phyloP scores from a whole-genome alignment of 371 early-diverging fungal genomes.

The Capillidium heterosporum region DNA sequence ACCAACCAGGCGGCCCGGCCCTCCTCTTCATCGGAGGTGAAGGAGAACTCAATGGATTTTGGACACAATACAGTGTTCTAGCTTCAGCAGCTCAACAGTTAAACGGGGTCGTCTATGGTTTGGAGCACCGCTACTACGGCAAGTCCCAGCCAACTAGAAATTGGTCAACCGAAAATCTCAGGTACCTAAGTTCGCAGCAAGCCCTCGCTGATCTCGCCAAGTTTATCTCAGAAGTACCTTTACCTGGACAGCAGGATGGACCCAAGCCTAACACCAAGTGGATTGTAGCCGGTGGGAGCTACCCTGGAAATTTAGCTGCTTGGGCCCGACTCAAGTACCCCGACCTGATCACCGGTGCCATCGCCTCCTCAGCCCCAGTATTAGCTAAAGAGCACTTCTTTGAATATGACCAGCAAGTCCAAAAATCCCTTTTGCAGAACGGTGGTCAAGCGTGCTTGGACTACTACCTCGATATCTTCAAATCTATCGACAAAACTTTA shows the following conservation, averaged over 20 bases:
- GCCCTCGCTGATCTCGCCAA: constrained; percentile 39
- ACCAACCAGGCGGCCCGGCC: constrained; percentile 45
- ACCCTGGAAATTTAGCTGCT: no score
- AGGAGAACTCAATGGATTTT: constrained; percentile 14
- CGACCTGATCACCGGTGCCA: no score
- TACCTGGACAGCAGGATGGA: constrained; percentile 27
- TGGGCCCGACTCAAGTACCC: no score
- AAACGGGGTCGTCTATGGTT: constrained; percentile 37
- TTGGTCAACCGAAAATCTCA: constrained; percentile 12
- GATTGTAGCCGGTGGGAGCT: constrained; percentile 9
- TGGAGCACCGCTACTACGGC: constrained; percentile 67
- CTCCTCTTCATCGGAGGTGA: constrained; percentile 11
- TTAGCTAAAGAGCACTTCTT: constrained; percentile 32
- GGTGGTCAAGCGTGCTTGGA: neutral
- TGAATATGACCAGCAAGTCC: constrained; percentile 22
- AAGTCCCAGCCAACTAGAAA: constrained; percentile 24
- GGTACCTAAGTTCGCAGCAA: constrained; percentile 31
- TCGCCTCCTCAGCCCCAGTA: constrained; percentile 51
- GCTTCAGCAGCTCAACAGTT: constrained; percentile 22
- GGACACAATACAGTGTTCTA: neutral
- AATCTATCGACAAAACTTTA: neutral
- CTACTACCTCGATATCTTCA: neutral
- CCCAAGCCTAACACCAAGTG: no score
- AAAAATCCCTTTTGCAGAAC: neutral
- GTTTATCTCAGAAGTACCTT: constrained; percentile 20